Evolutionary conservation across 75 land plant genomes (phyloP), one percentile per base, ranked within the genome.

Genomic region (Pinus taeda): DNA sequence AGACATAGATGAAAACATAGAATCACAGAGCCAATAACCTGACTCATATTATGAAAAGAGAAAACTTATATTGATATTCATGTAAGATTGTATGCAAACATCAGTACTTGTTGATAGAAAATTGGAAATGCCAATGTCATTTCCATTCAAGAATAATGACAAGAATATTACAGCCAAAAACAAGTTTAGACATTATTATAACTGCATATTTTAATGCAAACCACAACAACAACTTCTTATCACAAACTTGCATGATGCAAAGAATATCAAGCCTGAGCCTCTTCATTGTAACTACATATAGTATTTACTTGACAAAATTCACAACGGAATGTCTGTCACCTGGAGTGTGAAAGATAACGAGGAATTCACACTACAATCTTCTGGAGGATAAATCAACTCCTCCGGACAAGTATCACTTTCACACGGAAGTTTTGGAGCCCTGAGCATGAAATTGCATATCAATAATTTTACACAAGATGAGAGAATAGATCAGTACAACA

Each of bases 341-440:
- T 94, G 98, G 65, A 96, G 84, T 24, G 97, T 94, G 60, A 94
- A 94, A 71, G 97, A 82, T 29, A 92, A 77, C n/a, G 99, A 94
- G 60, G 83, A 81, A 79, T 96, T 96, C 74, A 96, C 83, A 77
- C 93, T 96, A 76, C 99, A 96, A 83, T 96, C 99, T 73, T 96
- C 99, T 63, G 98, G 94, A 71, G 99, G 99, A 75, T 82, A 81
- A 20, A 88, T 86, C 61, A 94, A 67, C 76, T 96, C 99, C 55
- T 70, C 71, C 63, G 99, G 99, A 81, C 99, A 96, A 39, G 88
- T 76, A 75, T 85, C 75, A 73, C 81, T 88, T 74, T 92, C 90
- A 82, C 98, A 96, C 39, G 80, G 83, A 57, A 86, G 78, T 57
- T 83, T 57, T 67, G 87, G 80, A 15, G 81, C 73, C 83, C 96